These are phyloP conservation scores for Cylindrodendrum hubeiense DNA, from an alignment of 2,329 filamentous ascomycete genomes.

Conservation along the genomic window DNA sequence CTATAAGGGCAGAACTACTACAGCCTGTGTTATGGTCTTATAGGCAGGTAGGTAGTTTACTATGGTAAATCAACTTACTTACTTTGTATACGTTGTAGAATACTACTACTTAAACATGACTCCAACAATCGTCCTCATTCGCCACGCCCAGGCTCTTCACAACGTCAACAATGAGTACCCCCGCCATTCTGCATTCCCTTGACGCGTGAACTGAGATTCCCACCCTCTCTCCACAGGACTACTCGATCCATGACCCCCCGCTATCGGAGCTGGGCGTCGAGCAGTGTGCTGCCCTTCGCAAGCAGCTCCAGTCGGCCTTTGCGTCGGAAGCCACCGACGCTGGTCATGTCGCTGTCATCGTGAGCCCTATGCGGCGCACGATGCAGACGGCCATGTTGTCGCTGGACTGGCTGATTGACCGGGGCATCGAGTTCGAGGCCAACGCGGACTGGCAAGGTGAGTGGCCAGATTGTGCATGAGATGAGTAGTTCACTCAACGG, in stretches of 20 bases:
- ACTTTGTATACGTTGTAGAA: no score
- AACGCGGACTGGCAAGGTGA: conserved; percentile 75
- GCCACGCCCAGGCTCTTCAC: conserved; percentile 83
- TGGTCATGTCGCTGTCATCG: conserved; percentile 64
- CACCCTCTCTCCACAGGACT: conserved; percentile 54
- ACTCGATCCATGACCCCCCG: conserved; percentile 62
- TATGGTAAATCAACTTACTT: no score
- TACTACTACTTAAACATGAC: conserved; percentile 61
- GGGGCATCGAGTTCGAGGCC: conserved; percentile 65
- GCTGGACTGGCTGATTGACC: conserved; percentile 69
- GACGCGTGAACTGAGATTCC: conserved; percentile 13
- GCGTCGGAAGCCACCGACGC: conserved; percentile 48
- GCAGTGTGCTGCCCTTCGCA: conserved; percentile 61
- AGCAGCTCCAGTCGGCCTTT: conserved; percentile 55
- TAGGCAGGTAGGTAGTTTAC: no score
- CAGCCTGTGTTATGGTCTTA: no score
- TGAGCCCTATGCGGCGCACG: conserved; percentile 75
- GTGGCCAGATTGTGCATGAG: conserved; percentile 12
- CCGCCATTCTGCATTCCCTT: background rate
- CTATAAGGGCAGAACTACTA: no score
- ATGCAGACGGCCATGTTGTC: conserved; percentile 72
- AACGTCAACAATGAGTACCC: conserved; percentile 63
- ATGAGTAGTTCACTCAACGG: background rate
- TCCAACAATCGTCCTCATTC: conserved; percentile 80
- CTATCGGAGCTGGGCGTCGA: conserved; percentile 62